Conservation (phyloP, 805 yeast species). For the Kazachstania taianensis region DNA sequence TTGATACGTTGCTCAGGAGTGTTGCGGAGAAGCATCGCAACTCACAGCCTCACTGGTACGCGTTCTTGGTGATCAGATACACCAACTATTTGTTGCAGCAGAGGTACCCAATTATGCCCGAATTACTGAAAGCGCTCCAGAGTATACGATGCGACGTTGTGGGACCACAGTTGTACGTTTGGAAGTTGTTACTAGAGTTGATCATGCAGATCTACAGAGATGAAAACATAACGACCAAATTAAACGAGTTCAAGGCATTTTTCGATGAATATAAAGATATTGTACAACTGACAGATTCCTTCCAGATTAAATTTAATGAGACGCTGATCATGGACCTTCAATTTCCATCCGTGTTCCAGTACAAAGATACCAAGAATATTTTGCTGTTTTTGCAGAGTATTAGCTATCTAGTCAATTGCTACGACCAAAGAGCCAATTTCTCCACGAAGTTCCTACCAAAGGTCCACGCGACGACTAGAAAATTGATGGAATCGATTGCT, state of each 20-base stretch:
- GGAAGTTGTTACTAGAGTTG: constrained; percentile 21
- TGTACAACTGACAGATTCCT: constrained; percentile 2
- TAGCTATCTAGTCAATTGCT: constrained; percentile 26
- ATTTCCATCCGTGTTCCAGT: constrained; percentile 14
- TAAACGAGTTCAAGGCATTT: constrained; percentile 20
- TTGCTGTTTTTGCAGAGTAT: constrained; percentile 26
- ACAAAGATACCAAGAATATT: constrained; percentile 21
- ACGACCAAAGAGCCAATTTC: constrained; percentile 24
- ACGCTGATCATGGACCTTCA: constrained; percentile 10
- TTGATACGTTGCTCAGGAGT: constrained; percentile 3
- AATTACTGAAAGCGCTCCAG: constrained; percentile 1
- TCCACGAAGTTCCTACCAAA: constrained; percentile 25
- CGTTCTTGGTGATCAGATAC: constrained; percentile 11
- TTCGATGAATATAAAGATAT: constrained; percentile 14
- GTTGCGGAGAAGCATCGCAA: neutral
- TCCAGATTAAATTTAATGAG: constrained; percentile 9
- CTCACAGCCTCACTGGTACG: constrained; percentile 8
- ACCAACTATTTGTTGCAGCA: constrained; percentile 14
- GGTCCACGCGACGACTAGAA: constrained; percentile 14
- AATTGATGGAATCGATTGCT: constrained; percentile 7
- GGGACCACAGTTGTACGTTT: constrained; percentile 13
- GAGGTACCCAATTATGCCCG: constrained; percentile 9
- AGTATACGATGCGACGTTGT: constrained; percentile 4
- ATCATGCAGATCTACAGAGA: constrained; percentile 18
- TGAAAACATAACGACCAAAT: constrained; percentile 18